phyloP scores from a whole-genome alignment of 2,329 filamentous ascomycete genomes.

The Aureobasidium subglaciale region DNA sequence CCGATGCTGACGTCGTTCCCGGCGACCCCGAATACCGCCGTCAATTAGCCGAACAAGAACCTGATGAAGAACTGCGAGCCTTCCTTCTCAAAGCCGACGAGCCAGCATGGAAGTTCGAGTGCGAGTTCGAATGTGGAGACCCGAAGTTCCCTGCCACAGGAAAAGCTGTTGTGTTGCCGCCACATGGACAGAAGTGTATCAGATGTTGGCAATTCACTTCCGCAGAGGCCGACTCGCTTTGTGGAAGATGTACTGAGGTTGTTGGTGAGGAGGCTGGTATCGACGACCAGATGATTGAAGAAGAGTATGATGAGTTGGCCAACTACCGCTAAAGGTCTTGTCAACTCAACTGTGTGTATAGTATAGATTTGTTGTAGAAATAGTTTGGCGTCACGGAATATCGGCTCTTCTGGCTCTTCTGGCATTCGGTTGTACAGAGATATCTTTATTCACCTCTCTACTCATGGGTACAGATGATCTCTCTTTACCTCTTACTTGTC shows the following conservation, averaged over 20 bases:
- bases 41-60: constrained; percentile 14
- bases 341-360: not conserved
- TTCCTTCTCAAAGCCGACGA: constrained; percentile 17
- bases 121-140: constrained; percentile 32
- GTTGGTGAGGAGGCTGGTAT: not conserved
- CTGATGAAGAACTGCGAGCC: constrained; percentile 17
- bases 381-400: not conserved
- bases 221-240: constrained; percentile 57
- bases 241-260: constrained; percentile 61
- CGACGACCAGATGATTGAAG: constrained; percentile 10
- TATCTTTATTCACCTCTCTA: not conserved
- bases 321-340: not conserved
- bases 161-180: constrained; percentile 31
- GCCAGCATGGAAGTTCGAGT: constrained; percentile 36
- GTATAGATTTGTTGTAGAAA: not conserved
- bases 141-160: constrained; percentile 21
- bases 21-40: constrained; percentile 12
- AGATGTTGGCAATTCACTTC: constrained; percentile 85
- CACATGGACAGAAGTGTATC: constrained; percentile 62
- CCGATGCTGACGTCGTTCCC: constrained; percentile 26
- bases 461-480: no score
- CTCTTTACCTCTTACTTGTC: no score
- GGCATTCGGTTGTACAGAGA: not conserved
- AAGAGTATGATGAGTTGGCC: constrained; percentile 4
- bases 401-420: not conserved